Evolutionary conservation across 441 rosid genomes (phyloP), one percentile per base, ranked within the genome.

Genomic region (Populus trichocarpa): DNA sequence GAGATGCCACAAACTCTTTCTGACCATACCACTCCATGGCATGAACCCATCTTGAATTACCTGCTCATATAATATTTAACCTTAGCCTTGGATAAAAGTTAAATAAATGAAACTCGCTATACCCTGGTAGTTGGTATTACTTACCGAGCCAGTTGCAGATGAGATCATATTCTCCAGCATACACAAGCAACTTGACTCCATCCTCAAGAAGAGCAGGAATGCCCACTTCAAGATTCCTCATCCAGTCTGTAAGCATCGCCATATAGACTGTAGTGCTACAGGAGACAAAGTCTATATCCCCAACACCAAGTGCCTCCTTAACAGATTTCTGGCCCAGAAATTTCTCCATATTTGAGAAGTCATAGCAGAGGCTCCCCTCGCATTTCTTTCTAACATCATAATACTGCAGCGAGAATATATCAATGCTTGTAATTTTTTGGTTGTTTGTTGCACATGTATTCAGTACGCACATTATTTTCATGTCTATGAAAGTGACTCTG

Each of bases 61-160:
- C 99, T 94, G 89, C 75, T 76, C 86, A 78, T 22, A 26, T 50
- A 75, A 71, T 25, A 42, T 68, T 57, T 73, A 11, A 65, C 38
- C 71, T 36, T 71, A 33, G 66, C 28, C 66, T 63, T 11, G 25
- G 70, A 69, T 18, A 18, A 3, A 30, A 26, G 33, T 74, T 18
- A 66, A 16, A 30, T 26, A 16, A 4, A 22, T 0, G 22, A 28
- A 63, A 50, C 70, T 23, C 4, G 53, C 50, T 22, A 57, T 30
- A 59, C 63, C 28, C 42, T 40, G 32, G 76, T 38, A 3, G 16
- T 53, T 25, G 18, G 73, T 69, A 35, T 32, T 46, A 20, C 87
- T 81, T 81, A 96, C 99, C 98, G 23, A 96, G 94, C 97, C 98
- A 91, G 78, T 94, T 96, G 91, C 99, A 96, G 83, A 96, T 96